phyloP scores from a whole-genome alignment of 805 yeast species.

The Saccharomycopsis sp. region DNA sequence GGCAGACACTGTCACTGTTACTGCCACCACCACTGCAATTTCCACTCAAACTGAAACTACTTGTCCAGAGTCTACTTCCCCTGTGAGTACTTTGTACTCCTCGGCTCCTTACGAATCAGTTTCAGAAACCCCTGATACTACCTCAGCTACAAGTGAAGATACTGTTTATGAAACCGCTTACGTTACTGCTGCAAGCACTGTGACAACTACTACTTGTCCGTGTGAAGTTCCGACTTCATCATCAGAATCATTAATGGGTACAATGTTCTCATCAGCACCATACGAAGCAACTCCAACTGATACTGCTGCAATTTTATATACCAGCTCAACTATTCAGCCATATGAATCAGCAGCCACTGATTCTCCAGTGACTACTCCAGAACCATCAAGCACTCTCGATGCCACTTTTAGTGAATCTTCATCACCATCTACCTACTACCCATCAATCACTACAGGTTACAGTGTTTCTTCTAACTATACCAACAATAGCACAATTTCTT shows the following conservation, averaged over 20 bases:
- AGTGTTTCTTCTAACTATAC: constrained; percentile 2
- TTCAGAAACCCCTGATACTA: neutral
- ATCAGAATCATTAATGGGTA: neutral
- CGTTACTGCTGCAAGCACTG: constrained; percentile 20
- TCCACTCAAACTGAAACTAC: constrained; percentile 6
- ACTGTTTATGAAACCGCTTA: constrained; percentile 20
- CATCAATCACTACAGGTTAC: constrained; percentile 1
- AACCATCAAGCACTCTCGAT: constrained; percentile 18
- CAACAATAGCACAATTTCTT: constrained; percentile 4
- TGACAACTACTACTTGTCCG: constrained; percentile 14
- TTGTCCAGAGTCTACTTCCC: constrained; percentile 1
- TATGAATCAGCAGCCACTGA: neutral
- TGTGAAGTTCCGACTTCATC: neutral
- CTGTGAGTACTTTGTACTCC: neutral
- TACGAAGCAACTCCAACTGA: constrained; percentile 2
- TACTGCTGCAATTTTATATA: too few species aligned
- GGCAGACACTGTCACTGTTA: constrained; percentile 3
- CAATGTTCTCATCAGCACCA: constrained; percentile 8
- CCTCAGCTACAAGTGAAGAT: constrained; percentile 9
- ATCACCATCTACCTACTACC: neutral
- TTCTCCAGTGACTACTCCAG: neutral
- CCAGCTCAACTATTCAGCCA: constrained; percentile 3
- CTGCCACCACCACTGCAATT: constrained; percentile 7
- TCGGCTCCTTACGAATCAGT: constrained; percentile 2
- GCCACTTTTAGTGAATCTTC: constrained; percentile 7